phyloP scores from a whole-genome alignment of 805 yeast species.

The Barnettozyma pratensis region DNA sequence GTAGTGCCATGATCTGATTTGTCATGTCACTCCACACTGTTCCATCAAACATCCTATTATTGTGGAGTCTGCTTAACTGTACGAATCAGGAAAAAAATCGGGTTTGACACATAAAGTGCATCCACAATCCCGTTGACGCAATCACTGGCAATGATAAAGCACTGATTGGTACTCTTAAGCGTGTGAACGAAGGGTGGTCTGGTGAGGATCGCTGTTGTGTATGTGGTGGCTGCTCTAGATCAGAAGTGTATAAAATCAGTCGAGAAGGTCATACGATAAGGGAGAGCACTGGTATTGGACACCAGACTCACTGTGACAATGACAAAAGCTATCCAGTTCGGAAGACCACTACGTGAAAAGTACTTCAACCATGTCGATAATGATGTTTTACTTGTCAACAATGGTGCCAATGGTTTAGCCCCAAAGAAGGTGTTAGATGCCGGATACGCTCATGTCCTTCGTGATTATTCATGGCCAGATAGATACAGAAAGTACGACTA shows the following conservation, averaged over 20 bases:
- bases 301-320: background rate
- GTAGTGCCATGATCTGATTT: background rate
- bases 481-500: slow-evolving; percentile 30
- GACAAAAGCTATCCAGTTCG: slow-evolving; percentile 3
- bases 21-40: background rate
- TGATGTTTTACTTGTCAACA: slow-evolving; percentile 43
- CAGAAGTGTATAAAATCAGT: background rate
- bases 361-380: slow-evolving; percentile 35
- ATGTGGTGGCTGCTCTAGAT: background rate
- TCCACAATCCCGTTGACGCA: background rate
- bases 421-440: slow-evolving; percentile 42
- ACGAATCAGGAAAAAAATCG: background rate
- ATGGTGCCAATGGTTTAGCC: slow-evolving; percentile 55
- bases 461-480: slow-evolving; percentile 41
- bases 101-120: background rate
- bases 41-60: background rate
- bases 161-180: background rate
- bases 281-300: background rate
- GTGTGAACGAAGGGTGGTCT: background rate
- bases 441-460: slow-evolving; percentile 24
- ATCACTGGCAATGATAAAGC: background rate
- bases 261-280: background rate
- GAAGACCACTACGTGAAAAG: slow-evolving; percentile 1
- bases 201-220: too few relatives aligned
- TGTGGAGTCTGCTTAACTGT: background rate